These are phyloP conservation scores for Teratosphaeria gauchensis DNA, from an alignment of 2,329 filamentous ascomycete species.

Conservation along the genomic window DNA sequence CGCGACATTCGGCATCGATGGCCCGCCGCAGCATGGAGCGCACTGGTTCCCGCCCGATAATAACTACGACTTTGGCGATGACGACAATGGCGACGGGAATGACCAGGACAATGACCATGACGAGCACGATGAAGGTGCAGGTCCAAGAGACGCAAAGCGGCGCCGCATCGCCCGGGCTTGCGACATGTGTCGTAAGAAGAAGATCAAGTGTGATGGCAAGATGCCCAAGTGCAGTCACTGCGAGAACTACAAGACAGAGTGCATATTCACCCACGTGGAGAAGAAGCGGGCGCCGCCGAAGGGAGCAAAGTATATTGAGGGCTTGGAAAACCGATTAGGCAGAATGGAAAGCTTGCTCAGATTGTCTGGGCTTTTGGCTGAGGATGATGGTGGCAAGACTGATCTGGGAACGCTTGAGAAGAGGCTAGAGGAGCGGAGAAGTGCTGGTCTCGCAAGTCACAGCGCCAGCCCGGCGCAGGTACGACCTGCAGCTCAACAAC, in stretches of 20 bases:
- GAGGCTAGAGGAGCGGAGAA: conserved; percentile 44
- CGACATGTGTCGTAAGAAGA: conserved; percentile 92
- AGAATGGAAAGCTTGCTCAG: conserved; percentile 89
- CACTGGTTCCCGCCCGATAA: conserved; percentile 2
- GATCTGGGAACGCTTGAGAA: conserved; percentile 84
- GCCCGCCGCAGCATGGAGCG: conserved; percentile 1
- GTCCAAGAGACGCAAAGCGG: conserved; percentile 62
- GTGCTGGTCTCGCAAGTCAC: conserved; percentile 8
- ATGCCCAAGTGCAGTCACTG: conserved; percentile 92
- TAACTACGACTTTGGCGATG: conserved; percentile 6
- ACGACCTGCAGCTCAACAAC: background rate
- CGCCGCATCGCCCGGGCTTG: conserved; percentile 83
- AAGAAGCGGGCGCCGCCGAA: conserved; percentile 98
- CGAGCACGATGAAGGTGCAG: conserved; percentile 16
- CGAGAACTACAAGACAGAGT: conserved; percentile 96
- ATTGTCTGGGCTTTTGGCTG: conserved; percentile 74
- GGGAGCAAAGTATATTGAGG: conserved; percentile 96
- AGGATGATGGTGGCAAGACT: conserved; percentile 75
- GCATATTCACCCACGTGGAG: conserved; percentile 93
- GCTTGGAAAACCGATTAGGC: conserved; percentile 85
- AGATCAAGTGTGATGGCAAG: conserved; percentile 97
- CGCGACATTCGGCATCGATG: background rate
- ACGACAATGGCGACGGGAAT: conserved; percentile 6
- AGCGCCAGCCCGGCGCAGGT: conserved; percentile 24
- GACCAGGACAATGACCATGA: conserved; percentile 17